These are phyloP conservation scores for Cucumis cinereus DNA, from an alignment of 306 rosid species.

Conservation along the genomic window DNA sequence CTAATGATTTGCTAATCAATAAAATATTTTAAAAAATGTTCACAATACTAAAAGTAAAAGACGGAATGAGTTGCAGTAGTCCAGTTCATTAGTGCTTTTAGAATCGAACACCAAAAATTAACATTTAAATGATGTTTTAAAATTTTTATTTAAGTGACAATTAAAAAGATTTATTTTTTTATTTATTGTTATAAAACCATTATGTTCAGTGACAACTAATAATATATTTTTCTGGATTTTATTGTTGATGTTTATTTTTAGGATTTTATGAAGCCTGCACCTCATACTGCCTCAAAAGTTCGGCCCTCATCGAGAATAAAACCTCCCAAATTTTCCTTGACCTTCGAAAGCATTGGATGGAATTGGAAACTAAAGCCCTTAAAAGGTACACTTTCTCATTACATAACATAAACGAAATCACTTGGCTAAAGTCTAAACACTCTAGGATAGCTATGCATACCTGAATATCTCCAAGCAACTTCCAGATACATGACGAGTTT, in stretches of 20 bases:
- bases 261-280: background rate
- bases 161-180: background rate
- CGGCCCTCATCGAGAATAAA: background rate
- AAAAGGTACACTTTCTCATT: background rate
- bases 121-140: background rate
- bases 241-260: background rate
- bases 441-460: slow-evolving; percentile 16
- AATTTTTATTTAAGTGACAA: background rate
- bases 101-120: background rate
- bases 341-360: background rate
- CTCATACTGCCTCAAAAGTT: background rate
- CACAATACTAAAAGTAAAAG: background rate
- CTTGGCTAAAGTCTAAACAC: background rate
- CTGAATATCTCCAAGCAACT: slow-evolving; percentile 77
- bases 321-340: background rate
- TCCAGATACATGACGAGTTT: slow-evolving; percentile 74
- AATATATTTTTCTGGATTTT: background rate
- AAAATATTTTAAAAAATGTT: background rate
- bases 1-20: background rate
- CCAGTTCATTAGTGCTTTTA: background rate
- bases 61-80: background rate
- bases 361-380: background rate
- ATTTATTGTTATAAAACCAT: background rate
- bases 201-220: background rate
- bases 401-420: background rate